Evolutionary conservation across 2,329 filamentous ascomycete species (phyloP).

Genomic region (Ascocoryne sarcoides): DNA sequence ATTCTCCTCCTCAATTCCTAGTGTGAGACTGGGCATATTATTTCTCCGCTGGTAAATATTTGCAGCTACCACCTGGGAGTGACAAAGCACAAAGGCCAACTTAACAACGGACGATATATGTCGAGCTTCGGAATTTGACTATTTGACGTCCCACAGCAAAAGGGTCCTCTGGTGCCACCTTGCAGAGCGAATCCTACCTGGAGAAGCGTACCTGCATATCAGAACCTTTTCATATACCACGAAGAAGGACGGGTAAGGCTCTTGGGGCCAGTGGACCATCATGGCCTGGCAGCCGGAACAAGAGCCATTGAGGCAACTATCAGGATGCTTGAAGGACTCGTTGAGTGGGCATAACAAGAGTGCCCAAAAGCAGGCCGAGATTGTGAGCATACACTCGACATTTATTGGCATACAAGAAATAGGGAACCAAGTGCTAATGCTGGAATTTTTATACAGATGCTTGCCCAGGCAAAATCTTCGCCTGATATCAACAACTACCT

Average conservation of each 20-base stretch:
- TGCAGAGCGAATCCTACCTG: slow-evolving; percentile 6
- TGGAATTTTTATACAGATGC: slow-evolving; percentile 56
- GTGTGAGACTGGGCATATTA: too few species aligned
- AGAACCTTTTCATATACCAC: slow-evolving; percentile 14
- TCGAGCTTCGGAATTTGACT: slow-evolving; percentile 20
- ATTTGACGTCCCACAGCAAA: slow-evolving; percentile 26
- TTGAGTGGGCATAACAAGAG: slow-evolving; percentile 72
- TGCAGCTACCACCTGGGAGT: too few species aligned
- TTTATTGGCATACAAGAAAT: not conserved
- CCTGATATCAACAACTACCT: slow-evolving; percentile 98
- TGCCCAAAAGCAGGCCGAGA: slow-evolving; percentile 82
- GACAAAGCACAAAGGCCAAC: not conserved
- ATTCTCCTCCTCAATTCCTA: too few species aligned
- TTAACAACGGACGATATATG: slow-evolving; percentile 15
- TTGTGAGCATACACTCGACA: slow-evolving; percentile 46
- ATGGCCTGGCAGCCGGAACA: slow-evolving; percentile 93
- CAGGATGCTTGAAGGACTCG: slow-evolving; percentile 83
- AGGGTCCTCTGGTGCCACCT: slow-evolving; percentile 24
- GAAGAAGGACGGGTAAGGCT: slow-evolving; percentile 14
- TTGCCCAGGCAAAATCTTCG: slow-evolving; percentile 75
- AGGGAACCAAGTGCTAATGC: not conserved
- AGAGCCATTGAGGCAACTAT: slow-evolving; percentile 82
- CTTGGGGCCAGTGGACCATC: slow-evolving; percentile 17
- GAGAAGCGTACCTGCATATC: slow-evolving; percentile 25
- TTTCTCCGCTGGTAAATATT: too few species aligned